phyloP scores from a whole-genome alignment of 352 stramenopile species.

The Thraustochytrium striatum region DNA sequence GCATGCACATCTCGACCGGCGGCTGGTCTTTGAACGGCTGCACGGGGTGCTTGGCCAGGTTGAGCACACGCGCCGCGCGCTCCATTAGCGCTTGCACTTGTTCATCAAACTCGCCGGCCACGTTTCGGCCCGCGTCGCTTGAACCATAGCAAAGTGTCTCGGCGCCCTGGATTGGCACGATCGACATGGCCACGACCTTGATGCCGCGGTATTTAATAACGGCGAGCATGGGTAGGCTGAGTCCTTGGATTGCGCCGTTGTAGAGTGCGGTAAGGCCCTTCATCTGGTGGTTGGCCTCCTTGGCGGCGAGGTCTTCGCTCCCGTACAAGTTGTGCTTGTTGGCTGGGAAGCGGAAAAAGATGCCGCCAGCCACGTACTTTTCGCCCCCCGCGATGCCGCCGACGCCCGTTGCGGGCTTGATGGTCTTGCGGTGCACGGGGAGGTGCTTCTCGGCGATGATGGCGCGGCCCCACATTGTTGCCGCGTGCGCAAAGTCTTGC shows the following conservation, averaged over 20 bases:
- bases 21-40: background rate
- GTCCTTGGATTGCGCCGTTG: background rate
- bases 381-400: conserved; percentile 36
- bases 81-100: background rate
- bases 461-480: conserved; percentile 7
- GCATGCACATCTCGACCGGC: background rate
- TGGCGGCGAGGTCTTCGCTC: background rate
- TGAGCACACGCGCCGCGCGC: background rate
- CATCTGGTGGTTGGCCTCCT: conserved; percentile 45
- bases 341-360: conserved; percentile 41
- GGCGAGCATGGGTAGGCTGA: conserved; percentile 6
- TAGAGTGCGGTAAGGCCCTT: conserved; percentile 25
- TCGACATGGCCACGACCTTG: conserved; percentile 21
- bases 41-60: conserved; percentile 22
- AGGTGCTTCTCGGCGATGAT: conserved; percentile 48
- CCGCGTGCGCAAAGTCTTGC: conserved; percentile 35
- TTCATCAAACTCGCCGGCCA: background rate
- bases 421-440: conserved; percentile 28
- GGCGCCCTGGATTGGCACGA: conserved; percentile 23
- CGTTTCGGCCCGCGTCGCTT: conserved; percentile 11
- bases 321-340: conserved; percentile 51
- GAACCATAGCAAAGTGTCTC: conserved; percentile 39
- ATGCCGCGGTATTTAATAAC: conserved; percentile 26
- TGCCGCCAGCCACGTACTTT: conserved; percentile 35
- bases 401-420: conserved; percentile 40